These are phyloP conservation scores for Penicillium sp. DNA, from an alignment of 2,329 filamentous ascomycete genomes.

Conservation along the genomic window DNA sequence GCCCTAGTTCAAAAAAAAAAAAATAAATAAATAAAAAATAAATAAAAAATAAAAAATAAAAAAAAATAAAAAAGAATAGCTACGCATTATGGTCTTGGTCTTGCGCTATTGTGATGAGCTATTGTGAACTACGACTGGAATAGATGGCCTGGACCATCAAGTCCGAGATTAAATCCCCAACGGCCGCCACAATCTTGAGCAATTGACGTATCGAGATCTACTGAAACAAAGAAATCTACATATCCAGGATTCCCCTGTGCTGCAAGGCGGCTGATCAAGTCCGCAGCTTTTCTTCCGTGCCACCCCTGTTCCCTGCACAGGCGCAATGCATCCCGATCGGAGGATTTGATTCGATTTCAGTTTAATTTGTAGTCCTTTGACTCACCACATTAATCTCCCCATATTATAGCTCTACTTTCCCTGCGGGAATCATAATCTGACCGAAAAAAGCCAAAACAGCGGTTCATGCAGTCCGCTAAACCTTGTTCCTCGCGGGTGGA, in stretches of 20 bases:
- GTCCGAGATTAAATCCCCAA: neutral
- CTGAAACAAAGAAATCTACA: neutral
- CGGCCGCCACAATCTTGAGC: slow-evolving; percentile 11
- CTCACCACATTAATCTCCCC: too few relatives aligned
- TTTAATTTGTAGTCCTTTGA: neutral
- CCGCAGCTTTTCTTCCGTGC: neutral
- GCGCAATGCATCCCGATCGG: slow-evolving; percentile 9
- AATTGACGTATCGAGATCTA: slow-evolving; percentile 13
- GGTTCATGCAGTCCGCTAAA: slow-evolving; percentile 27
- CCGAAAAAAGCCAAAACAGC: neutral
- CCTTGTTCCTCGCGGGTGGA: slow-evolving; percentile 22
- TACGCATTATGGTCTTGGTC: neutral
- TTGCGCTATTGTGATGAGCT: neutral
- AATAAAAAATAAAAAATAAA: neutral
- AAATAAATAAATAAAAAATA: neutral
- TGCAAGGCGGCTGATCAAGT: slow-evolving; percentile 13
- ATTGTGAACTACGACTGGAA: neutral
- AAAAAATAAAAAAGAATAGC: neutral
- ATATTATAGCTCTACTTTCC: too few relatives aligned
- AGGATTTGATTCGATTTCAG: neutral
- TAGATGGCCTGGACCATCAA: neutral
- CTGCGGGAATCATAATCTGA: too few relatives aligned
- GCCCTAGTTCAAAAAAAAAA: slow-evolving; percentile 9
- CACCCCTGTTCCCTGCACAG: slow-evolving; percentile 10
- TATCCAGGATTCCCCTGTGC: neutral